A percentile compares a stretch with the other conserved stretches of the same genome.
phyloP scores from a whole-genome alignment of 139 green algal genomes.

The Chlorella sp. region DNA sequence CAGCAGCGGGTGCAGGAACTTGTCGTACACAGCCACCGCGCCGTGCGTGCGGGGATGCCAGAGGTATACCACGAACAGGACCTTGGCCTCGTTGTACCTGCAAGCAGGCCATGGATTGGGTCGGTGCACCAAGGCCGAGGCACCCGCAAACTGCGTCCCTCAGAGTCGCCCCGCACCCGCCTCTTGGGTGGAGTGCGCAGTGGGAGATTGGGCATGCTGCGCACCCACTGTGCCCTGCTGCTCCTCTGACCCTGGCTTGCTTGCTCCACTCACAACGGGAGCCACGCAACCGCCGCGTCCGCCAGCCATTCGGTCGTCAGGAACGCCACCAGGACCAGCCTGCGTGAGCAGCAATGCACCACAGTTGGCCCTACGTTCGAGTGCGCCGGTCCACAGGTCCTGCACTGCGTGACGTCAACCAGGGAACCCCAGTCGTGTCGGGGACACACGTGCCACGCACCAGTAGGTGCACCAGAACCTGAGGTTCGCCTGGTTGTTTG shows the following conservation, averaged over 20 bases:
- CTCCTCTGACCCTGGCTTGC: no score
- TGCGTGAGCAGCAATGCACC: neutral
- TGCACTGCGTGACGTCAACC: neutral
- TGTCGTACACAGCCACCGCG: neutral
- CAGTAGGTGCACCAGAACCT: neutral
- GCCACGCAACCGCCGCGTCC: neutral
- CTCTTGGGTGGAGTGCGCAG: neutral
- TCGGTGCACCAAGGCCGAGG: neutral
- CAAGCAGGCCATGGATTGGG: neutral
- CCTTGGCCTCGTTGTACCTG: slow-evolving; percentile 7
- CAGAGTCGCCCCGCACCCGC: no score
- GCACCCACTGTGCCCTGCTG: no score
- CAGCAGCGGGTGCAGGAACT: slow-evolving; percentile 1
- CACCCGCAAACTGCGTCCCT: neutral
- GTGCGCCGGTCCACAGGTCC: neutral
- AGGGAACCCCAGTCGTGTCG: neutral
- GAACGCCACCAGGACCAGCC: neutral
- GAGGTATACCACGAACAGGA: neutral
- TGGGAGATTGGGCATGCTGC: no score
- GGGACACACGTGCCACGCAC: neutral
- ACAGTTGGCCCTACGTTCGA: neutral
- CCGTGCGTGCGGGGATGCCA: slow-evolving; percentile 1
- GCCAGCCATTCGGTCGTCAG: neutral
- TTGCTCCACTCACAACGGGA: neutral
- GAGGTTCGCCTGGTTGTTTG: neutral